A percentile compares a stretch with the other conserved stretches of the same genome.
phyloP scores from a whole-genome alignment of 2,329 filamentous ascomycete species.

The Ascochyta fabae region DNA sequence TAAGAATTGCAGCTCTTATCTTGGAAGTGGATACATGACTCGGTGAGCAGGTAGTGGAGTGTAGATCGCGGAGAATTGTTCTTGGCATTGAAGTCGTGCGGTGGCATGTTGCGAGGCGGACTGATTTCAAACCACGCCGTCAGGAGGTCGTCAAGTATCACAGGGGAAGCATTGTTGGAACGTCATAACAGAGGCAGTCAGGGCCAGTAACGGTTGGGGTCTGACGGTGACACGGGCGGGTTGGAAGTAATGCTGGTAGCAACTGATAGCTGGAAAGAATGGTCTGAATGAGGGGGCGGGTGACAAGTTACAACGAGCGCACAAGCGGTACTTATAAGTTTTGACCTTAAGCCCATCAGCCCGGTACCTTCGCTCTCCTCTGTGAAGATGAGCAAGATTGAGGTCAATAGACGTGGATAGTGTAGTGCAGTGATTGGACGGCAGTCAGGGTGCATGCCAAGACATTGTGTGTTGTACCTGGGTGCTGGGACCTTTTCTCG shows the following conservation, averaged over 20 bases:
- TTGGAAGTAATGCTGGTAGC: no score
- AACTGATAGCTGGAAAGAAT: neutral
- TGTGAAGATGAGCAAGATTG: conserved; percentile 26
- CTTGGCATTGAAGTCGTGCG: conserved; percentile 2
- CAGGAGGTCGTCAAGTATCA: neutral
- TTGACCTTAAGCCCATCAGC: neutral
- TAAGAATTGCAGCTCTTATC: conserved; percentile 8
- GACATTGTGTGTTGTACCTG: conserved; percentile 2
- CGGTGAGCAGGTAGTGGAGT: conserved; percentile 7
- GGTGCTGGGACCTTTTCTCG: neutral
- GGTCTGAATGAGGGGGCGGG: neutral
- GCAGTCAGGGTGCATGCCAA: conserved; percentile 10
- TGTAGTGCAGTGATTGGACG: conserved; percentile 7
- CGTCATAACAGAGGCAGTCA: no score
- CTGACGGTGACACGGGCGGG: no score
- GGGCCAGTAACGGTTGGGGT: no score
- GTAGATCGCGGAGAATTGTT: conserved; percentile 5
- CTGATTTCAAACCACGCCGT: neutral
- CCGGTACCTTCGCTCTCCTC: neutral
- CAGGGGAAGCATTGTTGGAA: no score
- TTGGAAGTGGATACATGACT: conserved; percentile 6
- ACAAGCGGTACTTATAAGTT: neutral
- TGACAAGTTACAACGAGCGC: neutral
- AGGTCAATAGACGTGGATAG: conserved; percentile 18
- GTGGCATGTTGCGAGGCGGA: conserved; percentile 3